Percentiles rank a stretch among this genome's conserved stretches.
Conservation (phyloP, 2,329 filamentous ascomycete species). For the Penicillium frequentans region DNA sequence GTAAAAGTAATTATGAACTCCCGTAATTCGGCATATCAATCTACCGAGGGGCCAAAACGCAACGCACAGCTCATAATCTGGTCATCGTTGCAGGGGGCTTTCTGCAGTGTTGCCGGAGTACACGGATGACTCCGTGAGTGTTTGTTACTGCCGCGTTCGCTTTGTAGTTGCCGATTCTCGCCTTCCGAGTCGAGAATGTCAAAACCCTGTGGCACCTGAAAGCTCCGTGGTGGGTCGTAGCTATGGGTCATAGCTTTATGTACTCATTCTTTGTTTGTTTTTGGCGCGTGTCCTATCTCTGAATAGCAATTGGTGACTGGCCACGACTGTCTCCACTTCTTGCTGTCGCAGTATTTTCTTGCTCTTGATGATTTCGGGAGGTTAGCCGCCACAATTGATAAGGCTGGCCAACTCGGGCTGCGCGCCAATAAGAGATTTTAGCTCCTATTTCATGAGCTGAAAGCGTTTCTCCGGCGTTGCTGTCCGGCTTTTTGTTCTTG, state of each 20-base stretch:
- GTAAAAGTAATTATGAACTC: not conserved
- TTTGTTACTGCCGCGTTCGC: not conserved
- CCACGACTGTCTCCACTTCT: not conserved
- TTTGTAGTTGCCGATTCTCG: not conserved
- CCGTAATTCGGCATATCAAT: not conserved
- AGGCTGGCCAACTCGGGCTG: slow-evolving; percentile 2
- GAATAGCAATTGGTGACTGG: slow-evolving; percentile 9
- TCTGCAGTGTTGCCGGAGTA: not conserved
- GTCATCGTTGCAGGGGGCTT: not conserved
- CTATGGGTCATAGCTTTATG: not conserved
- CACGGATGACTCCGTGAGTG: not conserved
- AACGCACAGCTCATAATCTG: not conserved
- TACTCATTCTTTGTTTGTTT: not conserved
- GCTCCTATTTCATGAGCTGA: not conserved
- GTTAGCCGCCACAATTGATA: slow-evolving; percentile 9
- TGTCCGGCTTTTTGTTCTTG: not conserved
- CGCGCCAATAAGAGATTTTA: not conserved
- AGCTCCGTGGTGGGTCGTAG: not conserved
- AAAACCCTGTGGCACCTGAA: not conserved
- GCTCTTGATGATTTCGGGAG: slow-evolving; percentile 4
- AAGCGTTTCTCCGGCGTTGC: not conserved
- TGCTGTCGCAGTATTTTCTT: not conserved
- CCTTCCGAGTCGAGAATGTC: not conserved
- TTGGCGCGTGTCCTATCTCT: slow-evolving; percentile 7
- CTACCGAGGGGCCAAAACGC: not conserved